phyloP scores from a whole-genome alignment of 768 basidiomycete species.

The Boletellus ananas region DNA sequence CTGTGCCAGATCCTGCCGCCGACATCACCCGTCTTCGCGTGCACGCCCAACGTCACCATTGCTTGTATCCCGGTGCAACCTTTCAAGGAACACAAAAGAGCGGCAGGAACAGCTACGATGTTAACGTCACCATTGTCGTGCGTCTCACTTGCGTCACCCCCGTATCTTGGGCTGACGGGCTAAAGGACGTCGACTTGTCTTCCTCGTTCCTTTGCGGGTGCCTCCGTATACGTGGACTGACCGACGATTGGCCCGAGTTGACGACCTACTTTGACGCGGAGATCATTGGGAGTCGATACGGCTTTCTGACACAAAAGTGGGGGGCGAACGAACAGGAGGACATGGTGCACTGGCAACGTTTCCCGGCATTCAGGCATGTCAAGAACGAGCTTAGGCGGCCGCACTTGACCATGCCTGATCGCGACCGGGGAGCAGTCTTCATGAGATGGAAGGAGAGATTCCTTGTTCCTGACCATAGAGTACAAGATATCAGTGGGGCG shows the following conservation, averaged over 20 bases:
- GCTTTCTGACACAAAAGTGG: conserved; percentile 88
- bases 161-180: conserved; percentile 3
- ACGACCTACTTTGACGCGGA: conserved; percentile 97
- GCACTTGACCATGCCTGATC: conserved; percentile 70
- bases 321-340: conserved; percentile 91
- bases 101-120: conserved; percentile 92
- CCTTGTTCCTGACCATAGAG: conserved; percentile 90
- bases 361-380: conserved; percentile 84
- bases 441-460: conserved; percentile 98
- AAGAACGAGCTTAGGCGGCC: conserved; percentile 77
- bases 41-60: conserved; percentile 67
- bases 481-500: conserved; percentile 91
- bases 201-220: conserved; percentile 88
- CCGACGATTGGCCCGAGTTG: conserved; percentile 91
- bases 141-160: conserved; percentile 33
- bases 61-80: conserved; percentile 81
- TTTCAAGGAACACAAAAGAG: conserved; percentile 93
- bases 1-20: conserved; percentile 49
- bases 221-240: conserved; percentile 87
- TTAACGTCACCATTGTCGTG: conserved; percentile 88
- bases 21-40: conserved; percentile 79
- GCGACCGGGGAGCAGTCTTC: conserved; percentile 80
- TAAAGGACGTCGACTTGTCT: conserved; percentile 83
- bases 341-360: conserved; percentile 90
- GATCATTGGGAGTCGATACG: conserved; percentile 87